Evolutionary conservation across 768 basidiomycete genomes (phyloP).

Genomic region (Collybiopsis confluens): DNA sequence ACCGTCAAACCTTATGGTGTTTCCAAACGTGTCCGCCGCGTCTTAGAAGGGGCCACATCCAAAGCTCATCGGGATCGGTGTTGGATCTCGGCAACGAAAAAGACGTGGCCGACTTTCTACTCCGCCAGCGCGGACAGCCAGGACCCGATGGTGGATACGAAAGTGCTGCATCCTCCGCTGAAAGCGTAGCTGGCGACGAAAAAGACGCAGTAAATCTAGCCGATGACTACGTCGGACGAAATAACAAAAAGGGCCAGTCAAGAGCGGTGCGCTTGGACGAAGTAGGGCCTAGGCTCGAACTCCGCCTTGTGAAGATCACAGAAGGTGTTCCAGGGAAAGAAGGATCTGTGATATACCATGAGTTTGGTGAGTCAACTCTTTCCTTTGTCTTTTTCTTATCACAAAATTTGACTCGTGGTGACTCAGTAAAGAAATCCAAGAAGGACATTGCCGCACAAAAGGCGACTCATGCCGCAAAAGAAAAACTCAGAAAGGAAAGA

Average conservation of each 20-base stretch:
- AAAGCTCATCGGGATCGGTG: slow-evolving; percentile 34
- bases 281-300: slow-evolving; percentile 93
- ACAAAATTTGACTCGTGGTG: not conserved
- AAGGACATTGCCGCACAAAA: slow-evolving; percentile 65
- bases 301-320: slow-evolving; percentile 87
- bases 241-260: slow-evolving; percentile 88
- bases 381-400: slow-evolving; percentile 12
- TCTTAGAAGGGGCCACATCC: slow-evolving; percentile 61
- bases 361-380: slow-evolving; percentile 62
- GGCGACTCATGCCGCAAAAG: slow-evolving; percentile 73
- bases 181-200: slow-evolving; percentile 83
- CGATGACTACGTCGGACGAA: slow-evolving; percentile 91
- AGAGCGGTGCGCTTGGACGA: slow-evolving; percentile 91
- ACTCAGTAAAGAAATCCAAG: slow-evolving; percentile 89
- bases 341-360: slow-evolving; percentile 90
- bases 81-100: slow-evolving; percentile 85
- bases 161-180: slow-evolving; percentile 74
- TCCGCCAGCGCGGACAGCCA: slow-evolving; percentile 62
- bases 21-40: slow-evolving; percentile 82
- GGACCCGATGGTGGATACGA: slow-evolving; percentile 72
- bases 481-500: slow-evolving; percentile 69
- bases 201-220: slow-evolving; percentile 80
- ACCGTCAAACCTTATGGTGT: slow-evolving; percentile 93
- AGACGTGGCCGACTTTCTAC: slow-evolving; percentile 93
- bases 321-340: slow-evolving; percentile 94